Evolutionary conservation across 768 basidiomycete species (phyloP).

Genomic region (Mycena maculata): DNA sequence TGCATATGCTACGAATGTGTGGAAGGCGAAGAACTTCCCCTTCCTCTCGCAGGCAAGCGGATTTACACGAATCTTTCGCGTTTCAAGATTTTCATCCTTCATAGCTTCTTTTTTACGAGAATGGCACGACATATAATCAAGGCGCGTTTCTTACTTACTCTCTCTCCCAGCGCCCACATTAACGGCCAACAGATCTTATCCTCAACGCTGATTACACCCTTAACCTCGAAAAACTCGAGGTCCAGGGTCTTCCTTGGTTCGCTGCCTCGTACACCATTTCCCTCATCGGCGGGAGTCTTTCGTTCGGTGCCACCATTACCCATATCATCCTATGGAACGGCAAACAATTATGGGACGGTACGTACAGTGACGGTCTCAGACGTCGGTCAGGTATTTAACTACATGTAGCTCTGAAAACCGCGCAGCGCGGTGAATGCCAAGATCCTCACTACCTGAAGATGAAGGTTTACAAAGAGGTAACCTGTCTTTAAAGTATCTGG

Average conservation of each 20-base stretch:
- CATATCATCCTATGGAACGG: constrained; percentile 67
- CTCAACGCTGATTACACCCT: constrained; percentile 62
- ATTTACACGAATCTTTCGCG: not conserved
- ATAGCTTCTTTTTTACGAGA: constrained; percentile 57
- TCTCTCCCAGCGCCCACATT: no score
- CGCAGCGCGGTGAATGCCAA: constrained; percentile 48
- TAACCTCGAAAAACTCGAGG: constrained; percentile 59
- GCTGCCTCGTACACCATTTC: constrained; percentile 57
- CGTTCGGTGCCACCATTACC: constrained; percentile 60
- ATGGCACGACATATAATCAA: constrained; percentile 64
- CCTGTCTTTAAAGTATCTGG: constrained; percentile 39
- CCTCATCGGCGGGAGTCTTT: constrained; percentile 51
- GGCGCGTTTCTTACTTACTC: no score
- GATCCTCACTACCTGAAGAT: constrained; percentile 71
- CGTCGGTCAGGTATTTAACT: no score
- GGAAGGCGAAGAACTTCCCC: constrained; percentile 70
- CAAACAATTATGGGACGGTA: constrained; percentile 56
- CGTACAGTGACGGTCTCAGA: no score
- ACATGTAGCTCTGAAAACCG: constrained; percentile 58
- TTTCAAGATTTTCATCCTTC: not conserved
- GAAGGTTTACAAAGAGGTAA: constrained; percentile 50
- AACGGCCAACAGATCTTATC: no score
- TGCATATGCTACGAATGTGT: constrained; percentile 60
- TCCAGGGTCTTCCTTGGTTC: constrained; percentile 58
- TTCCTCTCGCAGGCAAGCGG: constrained; percentile 61